These are phyloP conservation scores for Aspergillus vadensis DNA, from an alignment of 2,329 filamentous ascomycete species.

Conservation along the genomic window DNA sequence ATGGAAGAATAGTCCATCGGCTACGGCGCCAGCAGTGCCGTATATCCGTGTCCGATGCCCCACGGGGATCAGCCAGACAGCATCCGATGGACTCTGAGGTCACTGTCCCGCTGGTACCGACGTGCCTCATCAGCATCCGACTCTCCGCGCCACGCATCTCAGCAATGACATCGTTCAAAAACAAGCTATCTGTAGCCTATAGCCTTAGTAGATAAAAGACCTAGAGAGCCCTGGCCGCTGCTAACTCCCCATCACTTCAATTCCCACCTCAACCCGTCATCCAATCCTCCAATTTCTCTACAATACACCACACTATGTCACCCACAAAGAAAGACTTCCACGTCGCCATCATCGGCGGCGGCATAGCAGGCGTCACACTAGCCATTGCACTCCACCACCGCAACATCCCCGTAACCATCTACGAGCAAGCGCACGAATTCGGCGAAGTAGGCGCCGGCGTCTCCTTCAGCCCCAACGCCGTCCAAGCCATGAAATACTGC, in stretches of 20 bases:
- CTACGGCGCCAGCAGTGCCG: slow-evolving; percentile 2
- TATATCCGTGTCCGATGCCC: slow-evolving; percentile 15
- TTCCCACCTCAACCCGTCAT: neutral
- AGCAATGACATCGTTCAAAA: neutral
- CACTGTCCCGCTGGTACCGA: slow-evolving; percentile 16
- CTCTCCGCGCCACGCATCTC: neutral
- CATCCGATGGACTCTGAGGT: slow-evolving; percentile 17
- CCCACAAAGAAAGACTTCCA: slow-evolving; percentile 19
- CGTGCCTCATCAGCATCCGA: slow-evolving; percentile 14
- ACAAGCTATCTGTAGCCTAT: neutral
- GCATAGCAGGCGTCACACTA: slow-evolving; percentile 40
- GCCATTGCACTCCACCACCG: slow-evolving; percentile 39
- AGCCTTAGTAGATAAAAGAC: neutral
- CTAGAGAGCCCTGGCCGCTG: neutral
- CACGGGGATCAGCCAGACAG: slow-evolving; percentile 11
- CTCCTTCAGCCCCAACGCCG: slow-evolving; percentile 42
- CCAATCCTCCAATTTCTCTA: too few relatives aligned
- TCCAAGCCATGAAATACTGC: slow-evolving; percentile 26
- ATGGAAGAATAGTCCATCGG: slow-evolving; percentile 1
- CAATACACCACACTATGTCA: slow-evolving; percentile 11
- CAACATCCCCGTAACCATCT: slow-evolving; percentile 35
- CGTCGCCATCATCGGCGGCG: slow-evolving; percentile 40
- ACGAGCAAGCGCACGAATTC: slow-evolving; percentile 42
- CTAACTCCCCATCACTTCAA: neutral
- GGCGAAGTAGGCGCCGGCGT: slow-evolving; percentile 43